Conservation (phyloP, 257 asterid genomes). For the Solanum appendiculatum region DNA sequence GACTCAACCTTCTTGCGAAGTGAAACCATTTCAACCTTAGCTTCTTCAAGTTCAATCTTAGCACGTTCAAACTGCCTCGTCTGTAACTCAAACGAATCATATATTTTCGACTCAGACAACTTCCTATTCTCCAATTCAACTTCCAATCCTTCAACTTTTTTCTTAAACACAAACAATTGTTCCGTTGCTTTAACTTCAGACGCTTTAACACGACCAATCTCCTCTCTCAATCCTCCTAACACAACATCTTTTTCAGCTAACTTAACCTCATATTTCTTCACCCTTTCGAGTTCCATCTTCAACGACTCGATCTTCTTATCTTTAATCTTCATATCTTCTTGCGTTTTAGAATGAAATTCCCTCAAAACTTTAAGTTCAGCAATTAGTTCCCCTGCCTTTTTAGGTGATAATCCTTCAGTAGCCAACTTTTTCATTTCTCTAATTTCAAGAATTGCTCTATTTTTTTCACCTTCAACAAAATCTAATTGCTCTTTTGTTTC, state of each 20-base stretch:
- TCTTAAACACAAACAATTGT: not conserved
- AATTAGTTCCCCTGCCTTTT: not conserved
- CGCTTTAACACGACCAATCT: slow-evolving; percentile 3
- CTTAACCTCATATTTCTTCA: slow-evolving; percentile 16
- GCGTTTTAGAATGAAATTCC: slow-evolving; percentile 14
- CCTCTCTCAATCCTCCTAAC: slow-evolving; percentile 26
- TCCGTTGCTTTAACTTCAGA: not conserved
- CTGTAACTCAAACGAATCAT: not conserved
- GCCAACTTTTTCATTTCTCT: slow-evolving; percentile 22
- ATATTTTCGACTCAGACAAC: not conserved
- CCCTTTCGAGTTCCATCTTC: slow-evolving; percentile 27
- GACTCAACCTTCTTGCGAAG: slow-evolving; percentile 25
- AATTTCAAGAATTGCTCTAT: slow-evolving; percentile 28
- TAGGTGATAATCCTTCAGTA: not conserved
- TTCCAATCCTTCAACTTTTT: not conserved
- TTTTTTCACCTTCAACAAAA: slow-evolving; percentile 23
- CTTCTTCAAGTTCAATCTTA: slow-evolving; percentile 4
- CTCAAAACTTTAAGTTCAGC: slow-evolving; percentile 26
- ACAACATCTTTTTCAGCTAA: slow-evolving; percentile 31
- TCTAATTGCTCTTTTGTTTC: slow-evolving; percentile 31
- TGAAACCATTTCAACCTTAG: slow-evolving; percentile 30
- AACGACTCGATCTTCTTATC: slow-evolving; percentile 33
- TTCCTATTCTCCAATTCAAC: slow-evolving; percentile 2
- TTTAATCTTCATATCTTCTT: slow-evolving; percentile 31
- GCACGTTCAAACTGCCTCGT: slow-evolving; percentile 8